These are phyloP conservation scores for Farysia itapuensis DNA, from an alignment of 1,284 basidiomycete genomes.

Conservation along the genomic window DNA sequence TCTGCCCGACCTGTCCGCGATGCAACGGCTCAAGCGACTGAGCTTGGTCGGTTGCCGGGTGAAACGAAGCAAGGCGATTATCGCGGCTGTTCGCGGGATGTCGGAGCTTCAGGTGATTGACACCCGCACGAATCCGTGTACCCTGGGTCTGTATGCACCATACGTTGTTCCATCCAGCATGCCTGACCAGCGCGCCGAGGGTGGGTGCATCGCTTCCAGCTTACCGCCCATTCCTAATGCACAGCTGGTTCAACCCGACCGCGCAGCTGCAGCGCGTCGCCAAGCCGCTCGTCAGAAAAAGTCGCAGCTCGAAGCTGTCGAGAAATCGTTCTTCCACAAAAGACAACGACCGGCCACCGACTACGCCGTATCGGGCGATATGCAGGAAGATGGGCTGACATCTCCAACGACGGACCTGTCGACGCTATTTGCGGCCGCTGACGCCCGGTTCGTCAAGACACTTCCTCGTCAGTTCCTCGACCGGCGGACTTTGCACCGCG, in stretches of 20 bases:
- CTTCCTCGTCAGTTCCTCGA: slow-evolving; percentile 36
- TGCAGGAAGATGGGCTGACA: slow-evolving; percentile 18
- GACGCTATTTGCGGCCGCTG: slow-evolving; percentile 36
- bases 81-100: slow-evolving; percentile 38
- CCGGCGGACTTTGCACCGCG: slow-evolving; percentile 49
- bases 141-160: slow-evolving; percentile 55
- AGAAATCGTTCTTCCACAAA: slow-evolving; percentile 57
- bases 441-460: slow-evolving; percentile 46
- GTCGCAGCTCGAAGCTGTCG: slow-evolving; percentile 26
- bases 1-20: slow-evolving; percentile 32
- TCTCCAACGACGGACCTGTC: slow-evolving; percentile 4
- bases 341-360: slow-evolving; percentile 24
- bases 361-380: slow-evolving; percentile 12
- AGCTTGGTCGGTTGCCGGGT: slow-evolving; percentile 53
- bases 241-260: slow-evolving; percentile 47
- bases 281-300: slow-evolving; percentile 10
- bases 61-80: slow-evolving; percentile 36
- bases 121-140: slow-evolving; percentile 53
- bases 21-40: slow-evolving; percentile 51
- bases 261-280: slow-evolving; percentile 3
- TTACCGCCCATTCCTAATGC: slow-evolving; percentile 53
- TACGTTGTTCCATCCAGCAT: slow-evolving; percentile 24
- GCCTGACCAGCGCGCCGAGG: slow-evolving; percentile 4
- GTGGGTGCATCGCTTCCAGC: slow-evolving; percentile 4
- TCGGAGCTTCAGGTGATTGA: slow-evolving; percentile 50